Percentiles rank a stretch among this genome's conserved stretches.
These are phyloP conservation scores for Phyllosticta ampelicida DNA, from an alignment of 2,329 filamentous ascomycete species.

Conservation along the genomic window DNA sequence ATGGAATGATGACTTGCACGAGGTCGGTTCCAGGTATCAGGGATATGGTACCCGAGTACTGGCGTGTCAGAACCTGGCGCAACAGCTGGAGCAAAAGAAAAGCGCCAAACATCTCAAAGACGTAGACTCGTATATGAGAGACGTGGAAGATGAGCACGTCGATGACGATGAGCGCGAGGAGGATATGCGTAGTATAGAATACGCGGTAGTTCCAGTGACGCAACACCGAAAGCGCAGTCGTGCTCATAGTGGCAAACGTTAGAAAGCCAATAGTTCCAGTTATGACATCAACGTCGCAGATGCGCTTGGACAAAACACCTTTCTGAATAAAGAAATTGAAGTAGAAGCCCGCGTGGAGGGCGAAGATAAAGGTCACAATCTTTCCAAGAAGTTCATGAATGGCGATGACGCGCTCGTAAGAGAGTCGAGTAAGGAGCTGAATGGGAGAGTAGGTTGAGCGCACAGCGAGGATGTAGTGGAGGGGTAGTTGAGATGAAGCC, in stretches of 20 bases:
- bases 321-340: slow-evolving; percentile 46
- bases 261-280: slow-evolving; percentile 41
- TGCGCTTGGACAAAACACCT: slow-evolving; percentile 40
- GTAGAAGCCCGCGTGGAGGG: slow-evolving; percentile 45
- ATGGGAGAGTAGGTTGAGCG: slow-evolving; percentile 41
- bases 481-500: slow-evolving; percentile 46
- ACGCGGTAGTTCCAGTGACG: slow-evolving; percentile 38
- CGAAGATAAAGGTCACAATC: slow-evolving; percentile 41
- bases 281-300: slow-evolving; percentile 47
- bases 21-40: slow-evolving; percentile 33
- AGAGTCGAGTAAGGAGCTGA: slow-evolving; percentile 41
- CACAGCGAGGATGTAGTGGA: slow-evolving; percentile 48
- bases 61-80: slow-evolving; percentile 25
- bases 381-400: slow-evolving; percentile 51
- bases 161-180: slow-evolving; percentile 39
- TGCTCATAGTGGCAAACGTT: slow-evolving; percentile 34
- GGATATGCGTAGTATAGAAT: slow-evolving; percentile 48
- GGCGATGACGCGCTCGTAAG: slow-evolving; percentile 36
- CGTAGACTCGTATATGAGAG: slow-evolving; percentile 42
- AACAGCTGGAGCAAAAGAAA: slow-evolving; percentile 35
- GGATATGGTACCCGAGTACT: slow-evolving; percentile 28
- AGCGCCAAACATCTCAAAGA: slow-evolving; percentile 39
- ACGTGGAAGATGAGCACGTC: slow-evolving; percentile 46
- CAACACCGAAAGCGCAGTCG: slow-evolving; percentile 39
- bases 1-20: slow-evolving; percentile 32